Evolutionary conservation across 2,329 filamentous ascomycete genomes (phyloP).

Genomic region (Penicillium corylophilum): DNA sequence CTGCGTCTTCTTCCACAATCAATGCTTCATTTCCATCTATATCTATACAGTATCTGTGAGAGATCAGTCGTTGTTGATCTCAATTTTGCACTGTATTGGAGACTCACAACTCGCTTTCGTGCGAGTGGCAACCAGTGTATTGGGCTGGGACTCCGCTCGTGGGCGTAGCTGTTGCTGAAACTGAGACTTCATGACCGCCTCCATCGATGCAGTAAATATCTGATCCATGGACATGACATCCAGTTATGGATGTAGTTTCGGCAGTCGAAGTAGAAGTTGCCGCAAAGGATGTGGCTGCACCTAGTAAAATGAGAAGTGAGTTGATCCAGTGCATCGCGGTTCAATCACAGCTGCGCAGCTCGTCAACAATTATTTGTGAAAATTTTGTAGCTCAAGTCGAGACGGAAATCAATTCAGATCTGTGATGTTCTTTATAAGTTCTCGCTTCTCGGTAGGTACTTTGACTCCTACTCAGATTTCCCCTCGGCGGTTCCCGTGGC

Average conservation of each 20-base stretch:
- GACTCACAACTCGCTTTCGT: slow-evolving; percentile 56
- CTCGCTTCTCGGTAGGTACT: neutral
- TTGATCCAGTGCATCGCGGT: slow-evolving; percentile 6
- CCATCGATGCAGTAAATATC: slow-evolving; percentile 37
- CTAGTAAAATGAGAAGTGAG: slow-evolving; percentile 12
- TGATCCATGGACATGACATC: slow-evolving; percentile 51
- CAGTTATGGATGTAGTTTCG: slow-evolving; percentile 50
- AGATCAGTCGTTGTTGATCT: neutral
- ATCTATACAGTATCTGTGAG: slow-evolving; percentile 60
- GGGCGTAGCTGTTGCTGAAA: slow-evolving; percentile 50
- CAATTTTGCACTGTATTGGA: neutral
- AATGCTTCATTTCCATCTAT: slow-evolving; percentile 61
- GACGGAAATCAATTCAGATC: neutral
- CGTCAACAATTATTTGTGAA: too few species aligned
- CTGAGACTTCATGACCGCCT: slow-evolving; percentile 37
- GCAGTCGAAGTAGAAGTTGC: slow-evolving; percentile 31
- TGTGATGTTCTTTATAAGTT: neutral
- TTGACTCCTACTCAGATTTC: slow-evolving; percentile 1
- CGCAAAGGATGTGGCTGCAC: slow-evolving; percentile 16
- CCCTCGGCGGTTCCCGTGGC: slow-evolving; percentile 24
- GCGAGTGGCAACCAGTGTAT: slow-evolving; percentile 65
- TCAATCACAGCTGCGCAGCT: too few species aligned
- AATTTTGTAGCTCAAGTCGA: too few species aligned
- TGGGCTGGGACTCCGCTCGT: slow-evolving; percentile 58
- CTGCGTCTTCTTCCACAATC: slow-evolving; percentile 41